Base-by-base conservation (phyloP, 1,284 basidiomycete genomes). In the Violaceomyces palustris region DNA sequence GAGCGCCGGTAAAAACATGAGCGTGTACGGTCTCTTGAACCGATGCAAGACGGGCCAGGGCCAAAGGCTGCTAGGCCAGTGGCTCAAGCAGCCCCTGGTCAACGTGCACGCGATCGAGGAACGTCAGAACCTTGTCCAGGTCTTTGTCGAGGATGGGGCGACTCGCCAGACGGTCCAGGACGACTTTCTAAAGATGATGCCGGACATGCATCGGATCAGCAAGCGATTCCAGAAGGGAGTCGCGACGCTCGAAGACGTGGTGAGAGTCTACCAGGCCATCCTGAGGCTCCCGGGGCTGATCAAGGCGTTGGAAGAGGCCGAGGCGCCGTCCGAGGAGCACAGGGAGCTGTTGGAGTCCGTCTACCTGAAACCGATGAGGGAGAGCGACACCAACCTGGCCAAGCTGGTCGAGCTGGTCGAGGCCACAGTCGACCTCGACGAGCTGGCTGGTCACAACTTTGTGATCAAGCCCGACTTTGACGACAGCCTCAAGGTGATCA, bases 21-120 rank as follows among this genome's bases (percentile, higher is more conserved):
- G 88, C 17, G 74, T 99, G 4, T 84, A 89, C 46, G 91, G 92
- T 0, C 77, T 96, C 17, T 74, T 98, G 52, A 96, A 98, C 74
- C 87, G 86, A 61, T 97, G 94, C 79, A 94, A 93, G 75, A 98
- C 94, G 1, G 84, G 87, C 0, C 94, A 98, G 73, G 94, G 94
- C 0, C 84, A 87, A n/a, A 78, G 94, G 42, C 74, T 96, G 43
- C 79, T 99, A 2, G 87, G 83, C 0, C 86, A 86, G 46, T 99
- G 93, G 93, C 78, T 99, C 42, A 97, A 96, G 74, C 94, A 98
- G 74, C 94, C 94, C 1, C 77, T 98, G 22, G 83, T 97, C 30
- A 96, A 96, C 71, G 75, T 89, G 17, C 91, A 97, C 63, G 86
- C 92, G 67, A 98, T 98, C 56, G 77, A 25, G 24, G n/a, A 34